Evolutionary conservation across 2,329 filamentous ascomycete genomes (phyloP).

Genomic region (Tolypocladium tundrense): DNA sequence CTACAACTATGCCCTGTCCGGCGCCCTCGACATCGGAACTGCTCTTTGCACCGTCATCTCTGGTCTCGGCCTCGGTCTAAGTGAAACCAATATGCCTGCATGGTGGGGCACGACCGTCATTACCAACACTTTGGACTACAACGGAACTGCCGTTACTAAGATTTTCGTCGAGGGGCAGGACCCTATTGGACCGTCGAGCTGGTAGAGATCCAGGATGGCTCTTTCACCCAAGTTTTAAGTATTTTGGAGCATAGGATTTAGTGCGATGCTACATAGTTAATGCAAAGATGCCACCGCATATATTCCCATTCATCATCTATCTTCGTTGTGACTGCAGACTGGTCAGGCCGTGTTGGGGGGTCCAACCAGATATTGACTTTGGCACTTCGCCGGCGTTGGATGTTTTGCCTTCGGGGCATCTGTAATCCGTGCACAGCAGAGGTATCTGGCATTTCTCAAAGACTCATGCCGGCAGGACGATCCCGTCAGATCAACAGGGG

Average conservation of each 20-base stretch:
- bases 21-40: conserved; percentile 48
- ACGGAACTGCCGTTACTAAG: conserved; percentile 16
- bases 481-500: not conserved
- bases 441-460: not conserved
- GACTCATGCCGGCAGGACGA: not conserved
- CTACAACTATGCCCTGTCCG: conserved; percentile 51
- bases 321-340: not conserved
- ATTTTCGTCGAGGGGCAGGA: conserved; percentile 13
- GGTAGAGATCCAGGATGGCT: conserved; percentile 7
- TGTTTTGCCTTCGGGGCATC: not conserved
- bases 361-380: not conserved
- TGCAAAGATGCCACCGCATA: not conserved
- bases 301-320: not conserved
- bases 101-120: conserved; percentile 36
- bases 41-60: conserved; percentile 46
- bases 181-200: conserved; percentile 16
- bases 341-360: not conserved
- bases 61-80: conserved; percentile 34
- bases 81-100: conserved; percentile 28
- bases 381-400: not conserved
- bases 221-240: not conserved
- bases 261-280: not conserved
- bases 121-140: conserved; percentile 19
- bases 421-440: not conserved
- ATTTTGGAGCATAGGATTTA: not conserved